phyloP scores from a whole-genome alignment of 2,329 filamentous ascomycete genomes.

The Arthrobotrys pseudoclavata region DNA sequence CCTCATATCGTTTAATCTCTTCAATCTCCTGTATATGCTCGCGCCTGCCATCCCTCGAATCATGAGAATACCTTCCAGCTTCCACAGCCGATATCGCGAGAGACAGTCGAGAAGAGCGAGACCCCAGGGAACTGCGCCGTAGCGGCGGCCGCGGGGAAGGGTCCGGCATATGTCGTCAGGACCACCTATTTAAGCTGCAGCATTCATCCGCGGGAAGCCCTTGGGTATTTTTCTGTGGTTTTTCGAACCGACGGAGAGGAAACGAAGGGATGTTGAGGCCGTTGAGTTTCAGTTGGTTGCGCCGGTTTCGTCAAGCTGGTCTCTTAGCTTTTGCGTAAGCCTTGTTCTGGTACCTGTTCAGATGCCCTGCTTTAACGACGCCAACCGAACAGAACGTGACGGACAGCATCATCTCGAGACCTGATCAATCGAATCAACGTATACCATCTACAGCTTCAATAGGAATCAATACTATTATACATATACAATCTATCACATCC shows the following conservation, averaged over 20 bases:
- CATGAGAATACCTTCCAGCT: constrained; percentile 68
- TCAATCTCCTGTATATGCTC: constrained; percentile 92
- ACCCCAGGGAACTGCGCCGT: constrained; percentile 50
- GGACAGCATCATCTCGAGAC: constrained; percentile 5
- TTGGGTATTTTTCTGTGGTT: not conserved
- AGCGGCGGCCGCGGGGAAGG: constrained; percentile 57
- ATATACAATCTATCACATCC: not conserved
- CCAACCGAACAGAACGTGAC: constrained; percentile 11
- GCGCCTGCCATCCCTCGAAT: constrained; percentile 66
- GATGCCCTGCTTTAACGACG: constrained; percentile 20
- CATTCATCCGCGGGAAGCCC: constrained; percentile 24
- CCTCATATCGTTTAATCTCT: constrained; percentile 96
- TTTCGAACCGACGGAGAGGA: not conserved
- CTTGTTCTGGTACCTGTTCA: not conserved
- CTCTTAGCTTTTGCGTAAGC: constrained; percentile 16
- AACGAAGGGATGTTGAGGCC: not conserved
- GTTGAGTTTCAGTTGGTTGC: constrained; percentile 8
- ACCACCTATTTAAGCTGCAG: constrained; percentile 22
- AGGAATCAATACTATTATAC: not conserved
- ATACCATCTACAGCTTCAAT: not conserved
- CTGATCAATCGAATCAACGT: not conserved
- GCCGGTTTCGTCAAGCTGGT: constrained; percentile 35
- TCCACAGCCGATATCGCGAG: constrained; percentile 78
- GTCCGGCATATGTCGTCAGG: constrained; percentile 49
- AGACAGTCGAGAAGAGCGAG: constrained; percentile 73